Evolutionary conservation across 257 asterid genomes (phyloP).

Genomic region (Nicotiana noctiflora): DNA sequence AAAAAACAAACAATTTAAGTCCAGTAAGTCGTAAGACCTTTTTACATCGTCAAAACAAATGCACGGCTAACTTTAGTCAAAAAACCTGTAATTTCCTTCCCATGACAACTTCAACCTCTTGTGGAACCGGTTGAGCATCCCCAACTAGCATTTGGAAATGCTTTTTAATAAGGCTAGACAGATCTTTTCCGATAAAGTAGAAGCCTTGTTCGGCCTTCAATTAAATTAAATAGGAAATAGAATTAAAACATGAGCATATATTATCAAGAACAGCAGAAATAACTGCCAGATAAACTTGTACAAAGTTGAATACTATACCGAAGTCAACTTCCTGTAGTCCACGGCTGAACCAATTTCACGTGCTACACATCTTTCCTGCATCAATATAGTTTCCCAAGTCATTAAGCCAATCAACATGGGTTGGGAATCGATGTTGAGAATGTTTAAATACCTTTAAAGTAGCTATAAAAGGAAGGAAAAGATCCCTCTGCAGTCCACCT

Average conservation of each 20-base stretch:
- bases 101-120: conserved; percentile 89
- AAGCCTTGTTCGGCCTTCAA: conserved; percentile 71
- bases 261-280: conserved; percentile 6
- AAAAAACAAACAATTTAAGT: background rate
- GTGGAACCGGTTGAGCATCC: conserved; percentile 46
- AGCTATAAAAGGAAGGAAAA: conserved; percentile 82
- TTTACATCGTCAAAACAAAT: background rate
- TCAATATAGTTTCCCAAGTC: conserved; percentile 16
- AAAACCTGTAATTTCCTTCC: conserved; percentile 79
- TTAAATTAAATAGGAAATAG: conserved; percentile 11
- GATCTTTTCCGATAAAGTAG: conserved; percentile 53
- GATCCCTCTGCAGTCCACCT: conserved; percentile 88
- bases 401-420: conserved; percentile 5
- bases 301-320: conserved; percentile 33
- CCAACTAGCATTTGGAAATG: conserved; percentile 65
- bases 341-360: conserved; percentile 83
- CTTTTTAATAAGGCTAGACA: conserved; percentile 51
- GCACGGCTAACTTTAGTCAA: background rate
- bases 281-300: background rate
- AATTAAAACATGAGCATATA: background rate
- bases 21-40: background rate
- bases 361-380: conserved; percentile 80
- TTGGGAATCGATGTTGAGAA: background rate
- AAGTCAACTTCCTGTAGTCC: conserved; percentile 82
- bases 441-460: conserved; percentile 53